These are phyloP conservation scores for Diaporthe eres DNA, from an alignment of 2,329 filamentous ascomycete species.

Conservation along the genomic window DNA sequence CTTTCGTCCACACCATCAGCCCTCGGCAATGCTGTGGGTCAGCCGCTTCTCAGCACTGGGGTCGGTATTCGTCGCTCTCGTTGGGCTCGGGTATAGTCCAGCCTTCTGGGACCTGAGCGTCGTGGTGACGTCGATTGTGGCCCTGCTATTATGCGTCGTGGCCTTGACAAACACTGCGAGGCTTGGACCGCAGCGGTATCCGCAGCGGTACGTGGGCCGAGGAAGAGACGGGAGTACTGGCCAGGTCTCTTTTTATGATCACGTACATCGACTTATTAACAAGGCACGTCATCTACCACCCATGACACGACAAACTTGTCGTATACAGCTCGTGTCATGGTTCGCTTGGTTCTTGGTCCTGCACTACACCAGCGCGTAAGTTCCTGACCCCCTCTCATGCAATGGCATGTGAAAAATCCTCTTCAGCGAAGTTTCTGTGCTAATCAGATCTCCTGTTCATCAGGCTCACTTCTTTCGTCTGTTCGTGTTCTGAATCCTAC, in stretches of 20 bases:
- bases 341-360: conserved; percentile 28
- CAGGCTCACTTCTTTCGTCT: conserved; percentile 14
- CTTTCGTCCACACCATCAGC: conserved; percentile 6
- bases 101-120: conserved; percentile 19
- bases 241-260: background rate
- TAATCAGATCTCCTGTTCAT: background rate
- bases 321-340: conserved; percentile 24
- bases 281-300: conserved; percentile 18
- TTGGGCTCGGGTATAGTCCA: conserved; percentile 2
- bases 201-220: background rate
- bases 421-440: background rate
- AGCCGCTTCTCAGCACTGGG: conserved; percentile 20
- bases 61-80: conserved; percentile 12
- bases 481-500: background rate
- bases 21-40: conserved; percentile 22
- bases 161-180: conserved; percentile 17
- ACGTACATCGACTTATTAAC: background rate
- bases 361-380: conserved; percentile 23
- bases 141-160: conserved; percentile 2
- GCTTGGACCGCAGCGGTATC: background rate
- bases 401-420: background rate
- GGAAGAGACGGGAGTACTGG: background rate
- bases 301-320: conserved; percentile 11
- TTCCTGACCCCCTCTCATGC: background rate
- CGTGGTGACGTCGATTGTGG: background rate